Percentiles rank a stretch among this genome's conserved stretches.
phyloP scores from a whole-genome alignment of 2,329 filamentous ascomycete genomes.

The Huntiella omanensis region DNA sequence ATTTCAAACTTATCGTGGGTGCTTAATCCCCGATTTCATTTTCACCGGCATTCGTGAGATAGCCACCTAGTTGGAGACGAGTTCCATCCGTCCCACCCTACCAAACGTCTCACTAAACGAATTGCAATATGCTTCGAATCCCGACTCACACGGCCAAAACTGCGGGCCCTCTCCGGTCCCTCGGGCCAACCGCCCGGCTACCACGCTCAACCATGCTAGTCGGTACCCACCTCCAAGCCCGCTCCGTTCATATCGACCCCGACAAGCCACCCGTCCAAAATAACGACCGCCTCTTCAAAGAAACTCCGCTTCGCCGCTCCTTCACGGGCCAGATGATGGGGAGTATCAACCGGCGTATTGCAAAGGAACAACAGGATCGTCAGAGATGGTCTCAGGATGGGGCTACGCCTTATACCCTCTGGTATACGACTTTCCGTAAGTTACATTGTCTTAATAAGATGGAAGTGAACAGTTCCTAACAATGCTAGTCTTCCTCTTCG shows the following conservation, averaged over 20 bases:
- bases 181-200: too few relatives aligned
- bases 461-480: neutral
- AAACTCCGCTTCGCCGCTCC: neutral
- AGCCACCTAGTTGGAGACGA: too few relatives aligned
- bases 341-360: constrained; percentile 34
- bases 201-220: too few relatives aligned
- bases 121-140: too few relatives aligned
- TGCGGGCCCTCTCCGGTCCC: too few relatives aligned
- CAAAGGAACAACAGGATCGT: constrained; percentile 34
- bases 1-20: too few relatives aligned
- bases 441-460: neutral
- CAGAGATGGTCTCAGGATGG: constrained; percentile 27
- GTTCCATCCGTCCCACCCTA: too few relatives aligned
- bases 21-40: too few relatives aligned
- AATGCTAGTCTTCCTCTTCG: constrained; percentile 30
- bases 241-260: neutral
- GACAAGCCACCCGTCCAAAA: neutral
- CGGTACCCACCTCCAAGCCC: neutral
- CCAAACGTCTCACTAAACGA: too few relatives aligned
- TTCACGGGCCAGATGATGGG: constrained; percentile 43
- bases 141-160: too few relatives aligned
- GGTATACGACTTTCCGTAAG: constrained; percentile 36
- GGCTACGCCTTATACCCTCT: constrained; percentile 24
- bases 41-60: too few relatives aligned
- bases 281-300: neutral